Evolutionary conservation across 345 rosid species (phyloP), one percentile per base, ranked within the genome.

Genomic region (Atalantia buxifolia): DNA sequence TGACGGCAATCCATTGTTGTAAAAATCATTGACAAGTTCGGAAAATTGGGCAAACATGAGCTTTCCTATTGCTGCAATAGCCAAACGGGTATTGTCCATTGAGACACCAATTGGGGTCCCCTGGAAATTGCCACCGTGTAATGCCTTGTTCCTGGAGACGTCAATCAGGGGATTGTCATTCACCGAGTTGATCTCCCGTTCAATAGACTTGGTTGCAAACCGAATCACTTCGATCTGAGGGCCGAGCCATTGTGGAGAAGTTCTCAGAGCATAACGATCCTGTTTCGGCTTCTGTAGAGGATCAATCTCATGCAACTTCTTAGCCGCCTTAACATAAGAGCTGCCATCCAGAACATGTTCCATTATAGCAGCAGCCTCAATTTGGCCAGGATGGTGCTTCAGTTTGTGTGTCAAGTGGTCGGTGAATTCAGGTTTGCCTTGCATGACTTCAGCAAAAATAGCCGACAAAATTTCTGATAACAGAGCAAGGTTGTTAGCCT

Each of bases 1-100:
- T 21, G 96, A 92, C 21, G 94, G 96, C 69, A 92, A 78, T 9
- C 96, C 96, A 28, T 92, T 90, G 91, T 90, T 92, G 87, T 92
- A 90, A 79, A 90, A 89, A 60, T 92, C 96, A n/a, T 90, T 90
- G 6, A 89, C 92, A 5, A 91, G 91, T 78, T 91, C 95, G 7
- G 90, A 87, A 75, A 91, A 88, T 67, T 88, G 91, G 24, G 91
- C 91, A 63, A 88, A 88, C 91, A 88, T 79, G 69, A 88, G 83
- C 65, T 88, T 88, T 8, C 89, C 91, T 1, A 88, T 83, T 0
- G 91, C 75, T 0, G 89, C 89, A 38, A 88, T 74, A 13, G 91
- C 88, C 74, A 88, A 73, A 40, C 91, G 81, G 4, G 87, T 69
- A 57, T 86, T 86, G 82, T 88, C 91, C 89, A 88, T 88, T 0